Conservation (phyloP, 352 stramenopile genomes). For the Pythium volutum region DNA sequence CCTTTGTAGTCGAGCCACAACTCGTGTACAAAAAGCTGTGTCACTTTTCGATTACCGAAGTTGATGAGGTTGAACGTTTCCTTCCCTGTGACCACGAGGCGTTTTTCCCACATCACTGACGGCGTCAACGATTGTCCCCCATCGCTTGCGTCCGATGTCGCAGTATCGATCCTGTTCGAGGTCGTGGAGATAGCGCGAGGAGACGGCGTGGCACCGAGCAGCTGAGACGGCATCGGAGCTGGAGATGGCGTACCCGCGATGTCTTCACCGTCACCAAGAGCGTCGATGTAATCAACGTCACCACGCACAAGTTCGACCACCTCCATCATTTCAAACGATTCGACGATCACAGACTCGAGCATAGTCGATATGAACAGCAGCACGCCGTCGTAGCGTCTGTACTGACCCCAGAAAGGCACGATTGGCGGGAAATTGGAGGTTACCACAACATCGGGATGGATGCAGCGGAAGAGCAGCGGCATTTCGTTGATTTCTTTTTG, state of each 20-base stretch:
- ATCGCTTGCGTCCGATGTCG: conserved; percentile 15
- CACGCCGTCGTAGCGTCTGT: conserved; percentile 76
- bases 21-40: conserved; percentile 83
- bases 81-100: conserved; percentile 77
- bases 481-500: conserved; percentile 74
- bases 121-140: conserved; percentile 31
- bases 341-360: conserved; percentile 68
- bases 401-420: conserved; percentile 84
- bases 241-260: conserved; percentile 11
- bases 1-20: conserved; percentile 85
- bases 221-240: conserved; percentile 15
- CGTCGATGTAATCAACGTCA: conserved; percentile 63
- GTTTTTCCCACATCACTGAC: conserved; percentile 62
- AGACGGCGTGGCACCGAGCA: conserved; percentile 14
- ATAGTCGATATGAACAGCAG: conserved; percentile 82
- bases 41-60: conserved; percentile 57
- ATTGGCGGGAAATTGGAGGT: conserved; percentile 86
- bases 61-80: conserved; percentile 76
- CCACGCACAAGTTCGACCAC: conserved; percentile 71
- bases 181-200: conserved; percentile 1
- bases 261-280: conserved; percentile 32
- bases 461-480: conserved; percentile 68
- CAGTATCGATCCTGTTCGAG: neutral
- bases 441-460: conserved; percentile 73
- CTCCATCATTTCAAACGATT: conserved; percentile 70